phyloP scores from a whole-genome alignment of 345 rosid genomes.

The Sisymbrium altissimum region DNA sequence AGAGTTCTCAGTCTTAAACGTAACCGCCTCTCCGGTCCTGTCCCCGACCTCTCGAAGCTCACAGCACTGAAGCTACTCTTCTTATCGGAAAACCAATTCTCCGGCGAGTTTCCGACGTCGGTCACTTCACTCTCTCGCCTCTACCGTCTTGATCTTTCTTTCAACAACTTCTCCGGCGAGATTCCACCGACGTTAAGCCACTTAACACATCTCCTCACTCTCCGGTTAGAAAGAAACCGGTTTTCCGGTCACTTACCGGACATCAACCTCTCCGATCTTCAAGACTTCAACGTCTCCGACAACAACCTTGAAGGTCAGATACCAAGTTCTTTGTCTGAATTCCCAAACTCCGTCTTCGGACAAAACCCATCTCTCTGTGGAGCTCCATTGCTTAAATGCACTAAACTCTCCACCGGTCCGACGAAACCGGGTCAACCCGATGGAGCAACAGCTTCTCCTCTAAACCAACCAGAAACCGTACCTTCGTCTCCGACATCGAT shows the following conservation, averaged over 20 bases:
- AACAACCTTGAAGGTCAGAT: conserved; percentile 65
- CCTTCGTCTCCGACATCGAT: conserved; percentile 69
- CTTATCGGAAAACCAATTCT: conserved; percentile 62
- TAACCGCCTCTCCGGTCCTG: conserved; percentile 56
- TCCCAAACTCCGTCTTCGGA: conserved; percentile 55
- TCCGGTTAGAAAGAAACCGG: conserved; percentile 60
- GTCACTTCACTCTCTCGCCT: conserved; percentile 48
- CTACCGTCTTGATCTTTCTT: conserved; percentile 82
- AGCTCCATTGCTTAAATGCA: conserved; percentile 52
- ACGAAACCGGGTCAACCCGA: conserved; percentile 56
- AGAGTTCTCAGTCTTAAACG: conserved; percentile 76
- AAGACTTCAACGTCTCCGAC: conserved; percentile 72
- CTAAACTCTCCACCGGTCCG: conserved; percentile 38
- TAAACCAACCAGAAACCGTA: conserved; percentile 43
- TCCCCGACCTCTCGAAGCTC: conserved; percentile 66
- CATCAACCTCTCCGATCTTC: conserved; percentile 50
- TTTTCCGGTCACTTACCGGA: conserved; percentile 54
- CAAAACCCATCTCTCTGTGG: conserved; percentile 69
- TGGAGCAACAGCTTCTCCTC: conserved; percentile 61
- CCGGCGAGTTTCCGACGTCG: conserved; percentile 62
- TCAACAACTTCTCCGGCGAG: conserved; percentile 70
- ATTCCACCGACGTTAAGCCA: conserved; percentile 46
- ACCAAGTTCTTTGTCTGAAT: conserved; percentile 58
- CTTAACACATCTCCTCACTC: conserved; percentile 73
- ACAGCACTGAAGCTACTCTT: conserved; percentile 74